A percentile compares a stretch with the other conserved stretches of the same genome.
Evolutionary conservation across 208 protist species (phyloP).

Genomic region (Trichomonas gallinae): DNA sequence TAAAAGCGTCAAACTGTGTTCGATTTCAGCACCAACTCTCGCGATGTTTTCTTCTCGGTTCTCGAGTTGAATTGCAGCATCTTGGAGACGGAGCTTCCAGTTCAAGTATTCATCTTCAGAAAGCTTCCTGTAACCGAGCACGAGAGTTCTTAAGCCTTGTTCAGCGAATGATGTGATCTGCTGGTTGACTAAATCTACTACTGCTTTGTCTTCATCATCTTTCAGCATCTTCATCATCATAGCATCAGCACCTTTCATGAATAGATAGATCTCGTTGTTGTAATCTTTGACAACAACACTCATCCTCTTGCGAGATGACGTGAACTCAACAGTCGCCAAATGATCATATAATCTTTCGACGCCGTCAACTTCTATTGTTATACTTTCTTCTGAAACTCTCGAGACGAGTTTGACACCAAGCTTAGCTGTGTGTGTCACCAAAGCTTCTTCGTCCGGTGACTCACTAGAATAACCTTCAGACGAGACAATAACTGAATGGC

Average conservation of each 20-base stretch:
- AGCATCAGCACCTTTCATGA: background rate
- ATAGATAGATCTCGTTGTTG: background rate
- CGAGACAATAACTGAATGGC: background rate
- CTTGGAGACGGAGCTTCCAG: background rate
- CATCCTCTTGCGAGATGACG: slow-evolving; percentile 31
- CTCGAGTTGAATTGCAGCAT: background rate
- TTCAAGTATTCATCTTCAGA: background rate
- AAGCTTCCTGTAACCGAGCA: background rate
- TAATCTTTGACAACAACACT: slow-evolving; percentile 2
- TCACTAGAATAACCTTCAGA: background rate
- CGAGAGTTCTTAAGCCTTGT: background rate
- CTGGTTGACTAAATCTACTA: too few relatives aligned
- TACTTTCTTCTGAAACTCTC: background rate
- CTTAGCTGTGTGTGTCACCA: background rate
- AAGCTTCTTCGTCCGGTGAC: slow-evolving; percentile 1
- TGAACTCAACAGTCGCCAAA: slow-evolving; percentile 63
- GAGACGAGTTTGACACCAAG: background rate
- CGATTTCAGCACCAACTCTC: background rate
- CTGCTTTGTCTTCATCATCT: background rate
- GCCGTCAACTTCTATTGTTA: background rate
- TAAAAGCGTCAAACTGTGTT: slow-evolving; percentile 22
- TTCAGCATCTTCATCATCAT: background rate
- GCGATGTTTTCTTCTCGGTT: background rate
- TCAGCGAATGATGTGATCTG: background rate
- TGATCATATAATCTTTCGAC: background rate